Evolutionary conservation across 371 early-diverging fungal species (phyloP), one percentile per base, ranked within the genome.

Genomic region (Sporodiniella umbellata): DNA sequence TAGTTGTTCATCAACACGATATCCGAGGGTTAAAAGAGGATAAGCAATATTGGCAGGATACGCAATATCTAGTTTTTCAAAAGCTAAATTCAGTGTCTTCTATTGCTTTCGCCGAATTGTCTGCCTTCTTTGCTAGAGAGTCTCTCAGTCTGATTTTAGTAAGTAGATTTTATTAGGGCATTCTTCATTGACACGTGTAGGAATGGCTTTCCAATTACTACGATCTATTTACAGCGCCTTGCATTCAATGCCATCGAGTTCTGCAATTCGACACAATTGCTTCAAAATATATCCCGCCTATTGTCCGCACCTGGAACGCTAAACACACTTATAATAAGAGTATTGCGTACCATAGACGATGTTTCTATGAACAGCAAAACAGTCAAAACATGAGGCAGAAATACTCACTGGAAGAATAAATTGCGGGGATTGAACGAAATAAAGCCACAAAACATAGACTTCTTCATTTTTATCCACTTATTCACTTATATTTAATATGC

Each of bases 181-280:
- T n/a, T n/a, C n/a, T n/a, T n/a, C n/a, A n/a, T n/a, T n/a, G n/a
- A n/a, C n/a, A n/a, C n/a, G n/a, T n/a, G n/a, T 53, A 72, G 67
- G 43, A 64, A n/a, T 75, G 76, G 76, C 45, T 75, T 37, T 43
- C 60, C 10, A 71, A 68, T 40, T 70, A 75, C 30, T 49, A 66
- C 26, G 49, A 72, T 42, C 31, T 75, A 17, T 72, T 72, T 33
- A 59, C 59, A 18, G 57, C 51, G n/a, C 64, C 76, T 12, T 75
- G 76, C 33, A 50, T 54, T 28, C 70, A 66, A 11, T 75, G 76
- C 46, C 70, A 69, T 44, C 69, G 67, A 37, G 54, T 61, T 8
- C 51, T 75, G 17, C 70, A 70, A 25, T 72, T 67, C 37, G 72
- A 75, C 23, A 72, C 76, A 3, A 72, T 72, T 4, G 66, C 69